A percentile compares a stretch with the other conserved stretches of the same genome.
These are phyloP conservation scores for Vicia sativa DNA, from an alignment of 306 rosid genomes.

Conservation along the genomic window DNA sequence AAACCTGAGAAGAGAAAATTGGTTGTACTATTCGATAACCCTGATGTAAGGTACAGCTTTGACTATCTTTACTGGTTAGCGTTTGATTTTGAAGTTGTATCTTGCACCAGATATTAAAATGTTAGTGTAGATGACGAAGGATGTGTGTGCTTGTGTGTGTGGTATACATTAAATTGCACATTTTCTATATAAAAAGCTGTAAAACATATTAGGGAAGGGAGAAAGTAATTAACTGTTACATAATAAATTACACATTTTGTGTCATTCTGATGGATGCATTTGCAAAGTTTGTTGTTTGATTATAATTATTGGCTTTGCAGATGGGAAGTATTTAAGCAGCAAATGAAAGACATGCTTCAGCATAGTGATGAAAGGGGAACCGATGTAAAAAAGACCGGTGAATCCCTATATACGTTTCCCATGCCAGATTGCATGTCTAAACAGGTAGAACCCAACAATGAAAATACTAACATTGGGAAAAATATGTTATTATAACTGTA, in stretches of 20 bases:
- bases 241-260: too few species aligned
- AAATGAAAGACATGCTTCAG: conserved; percentile 80
- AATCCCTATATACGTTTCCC: conserved; percentile 83
- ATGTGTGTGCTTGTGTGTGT: neutral
- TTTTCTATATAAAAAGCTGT: neutral
- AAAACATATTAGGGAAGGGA: neutral
- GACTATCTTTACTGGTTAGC: conserved; percentile 20
- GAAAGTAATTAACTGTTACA: too few species aligned
- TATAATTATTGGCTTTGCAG: conserved; percentile 41
- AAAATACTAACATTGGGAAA: conserved; percentile 36
- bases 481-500: conserved; percentile 35
- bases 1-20: conserved; percentile 92
- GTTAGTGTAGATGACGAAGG: neutral
- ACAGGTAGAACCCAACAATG: conserved; percentile 50
- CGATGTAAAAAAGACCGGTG: conserved; percentile 75
- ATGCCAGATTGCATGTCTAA: conserved; percentile 97
- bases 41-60: conserved; percentile 70
- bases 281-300: conserved; percentile 20
- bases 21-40: conserved; percentile 70
- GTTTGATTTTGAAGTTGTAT: conserved; percentile 17
- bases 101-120: neutral
- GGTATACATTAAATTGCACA: conserved; percentile 3
- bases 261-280: conserved; percentile 12
- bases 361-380: conserved; percentile 78
- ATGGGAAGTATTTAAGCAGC: conserved; percentile 71